A percentile compares a stretch with the other conserved stretches of the same genome.
These are phyloP conservation scores for Bipolaris oryzae DNA, from an alignment of 2,329 filamentous ascomycete species.

Conservation along the genomic window DNA sequence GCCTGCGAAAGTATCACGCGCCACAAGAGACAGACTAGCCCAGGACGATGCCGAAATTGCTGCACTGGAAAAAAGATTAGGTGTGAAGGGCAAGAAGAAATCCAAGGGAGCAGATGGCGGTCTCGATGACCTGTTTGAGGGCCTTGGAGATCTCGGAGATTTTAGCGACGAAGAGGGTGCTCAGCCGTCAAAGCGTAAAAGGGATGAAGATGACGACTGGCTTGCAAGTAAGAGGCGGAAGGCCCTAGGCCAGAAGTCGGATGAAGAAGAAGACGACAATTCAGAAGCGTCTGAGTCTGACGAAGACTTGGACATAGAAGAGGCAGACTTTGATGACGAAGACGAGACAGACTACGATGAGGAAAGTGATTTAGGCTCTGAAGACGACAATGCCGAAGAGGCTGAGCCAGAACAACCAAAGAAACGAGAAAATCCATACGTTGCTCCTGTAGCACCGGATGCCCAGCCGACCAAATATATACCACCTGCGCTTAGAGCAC, in stretches of 20 bases:
- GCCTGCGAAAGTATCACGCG: slow-evolving; percentile 41
- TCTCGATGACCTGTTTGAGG: slow-evolving; percentile 76
- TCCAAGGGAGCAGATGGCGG: slow-evolving; percentile 81
- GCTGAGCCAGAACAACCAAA: slow-evolving; percentile 44
- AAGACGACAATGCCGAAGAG: slow-evolving; percentile 39
- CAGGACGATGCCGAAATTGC: slow-evolving; percentile 90
- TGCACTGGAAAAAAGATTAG: slow-evolving; percentile 83
- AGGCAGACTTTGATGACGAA: slow-evolving; percentile 24
- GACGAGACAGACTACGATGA: slow-evolving; percentile 28
- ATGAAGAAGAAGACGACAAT: slow-evolving; percentile 37
- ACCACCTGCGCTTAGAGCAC: slow-evolving; percentile 79
- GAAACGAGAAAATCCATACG: slow-evolving; percentile 83
- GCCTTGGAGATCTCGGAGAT: slow-evolving; percentile 63
- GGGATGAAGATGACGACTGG: slow-evolving; percentile 66
- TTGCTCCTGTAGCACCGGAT: slow-evolving; percentile 67
- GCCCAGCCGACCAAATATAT: slow-evolving; percentile 73
- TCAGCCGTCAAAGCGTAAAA: slow-evolving; percentile 60
- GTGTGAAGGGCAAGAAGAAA: slow-evolving; percentile 75
- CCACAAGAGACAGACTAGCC: slow-evolving; percentile 65
- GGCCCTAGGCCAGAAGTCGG: slow-evolving; percentile 42
- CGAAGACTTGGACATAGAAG: slow-evolving; percentile 39
- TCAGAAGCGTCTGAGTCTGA: slow-evolving; percentile 28
- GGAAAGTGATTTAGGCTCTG: slow-evolving; percentile 22
- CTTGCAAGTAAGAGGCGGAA: slow-evolving; percentile 63
- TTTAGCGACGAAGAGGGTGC: slow-evolving; percentile 55